These are phyloP conservation scores for Mycena alexandri DNA, from an alignment of 768 basidiomycete genomes.

Conservation along the genomic window DNA sequence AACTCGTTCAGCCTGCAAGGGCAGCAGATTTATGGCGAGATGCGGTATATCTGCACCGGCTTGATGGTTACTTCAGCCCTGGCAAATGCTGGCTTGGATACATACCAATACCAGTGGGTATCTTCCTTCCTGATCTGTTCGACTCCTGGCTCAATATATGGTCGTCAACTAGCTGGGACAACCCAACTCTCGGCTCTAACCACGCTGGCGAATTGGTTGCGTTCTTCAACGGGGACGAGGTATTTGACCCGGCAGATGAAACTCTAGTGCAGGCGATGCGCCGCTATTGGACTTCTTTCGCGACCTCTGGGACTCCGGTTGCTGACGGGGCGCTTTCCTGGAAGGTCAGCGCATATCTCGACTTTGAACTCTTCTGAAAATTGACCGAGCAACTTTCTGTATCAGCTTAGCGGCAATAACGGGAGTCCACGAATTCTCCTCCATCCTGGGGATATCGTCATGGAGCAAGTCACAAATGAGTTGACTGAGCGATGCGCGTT, in stretches of 20 bases:
- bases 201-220: constrained; percentile 54
- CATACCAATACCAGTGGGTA: constrained; percentile 55
- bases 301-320: constrained; percentile 46
- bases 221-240: constrained; percentile 45
- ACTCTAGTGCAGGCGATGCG: constrained; percentile 53
- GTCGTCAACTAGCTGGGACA: constrained; percentile 52
- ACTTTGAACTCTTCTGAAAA: too few relatives aligned
- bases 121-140: neutral
- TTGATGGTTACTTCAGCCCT: constrained; percentile 50
- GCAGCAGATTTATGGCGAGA: constrained; percentile 62
- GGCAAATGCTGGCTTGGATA: constrained; percentile 34
- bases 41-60: constrained; percentile 58
- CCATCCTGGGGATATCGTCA: constrained; percentile 43
- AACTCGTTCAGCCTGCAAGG: constrained; percentile 54
- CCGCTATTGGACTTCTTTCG: constrained; percentile 55
- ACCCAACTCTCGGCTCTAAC: constrained; percentile 52
- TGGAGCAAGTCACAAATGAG: constrained; percentile 41
- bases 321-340: constrained; percentile 42
- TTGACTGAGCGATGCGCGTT: constrained; percentile 45
- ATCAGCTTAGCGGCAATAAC: neutral
- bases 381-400: too few relatives aligned
- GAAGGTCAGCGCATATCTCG: constrained; percentile 41
- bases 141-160: too few relatives aligned
- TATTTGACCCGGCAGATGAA: constrained; percentile 42
- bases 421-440: constrained; percentile 48